Evolutionary conservation across 257 asterid species (phyloP).

Genomic region (Solanum corneliomulleri): DNA sequence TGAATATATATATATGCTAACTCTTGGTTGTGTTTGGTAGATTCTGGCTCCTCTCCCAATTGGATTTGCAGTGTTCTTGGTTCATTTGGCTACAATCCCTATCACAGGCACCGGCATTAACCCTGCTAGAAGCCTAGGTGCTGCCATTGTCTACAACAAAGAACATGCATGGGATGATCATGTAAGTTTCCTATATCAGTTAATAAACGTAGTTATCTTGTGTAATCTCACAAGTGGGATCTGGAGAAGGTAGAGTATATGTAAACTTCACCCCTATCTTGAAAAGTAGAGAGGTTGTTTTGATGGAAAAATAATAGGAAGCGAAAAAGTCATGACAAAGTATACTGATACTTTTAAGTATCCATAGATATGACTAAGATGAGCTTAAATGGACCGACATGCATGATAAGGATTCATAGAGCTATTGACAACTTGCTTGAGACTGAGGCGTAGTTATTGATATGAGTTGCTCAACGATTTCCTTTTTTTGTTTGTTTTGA

Average conservation of each 20-base stretch:
- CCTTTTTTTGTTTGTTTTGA: neutral
- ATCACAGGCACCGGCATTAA: constrained; percentile 76
- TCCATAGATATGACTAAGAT: neutral
- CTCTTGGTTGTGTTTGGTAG: constrained; percentile 11
- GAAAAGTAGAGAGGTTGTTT: neutral
- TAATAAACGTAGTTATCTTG: neutral
- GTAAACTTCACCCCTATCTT: neutral
- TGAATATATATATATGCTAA: neutral
- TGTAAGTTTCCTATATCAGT: constrained; percentile 14
- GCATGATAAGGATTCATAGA: neutral
- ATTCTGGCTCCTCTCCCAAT: constrained; percentile 79
- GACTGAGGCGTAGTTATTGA: neutral
- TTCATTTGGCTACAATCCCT: constrained; percentile 79
- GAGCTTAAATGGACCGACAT: neutral
- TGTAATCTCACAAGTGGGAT: neutral
- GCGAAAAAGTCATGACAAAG: neutral
- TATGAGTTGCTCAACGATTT: neutral
- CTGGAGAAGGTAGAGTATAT: neutral
- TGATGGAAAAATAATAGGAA: neutral
- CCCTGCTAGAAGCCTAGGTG: constrained; percentile 75
- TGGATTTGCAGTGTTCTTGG: constrained; percentile 69
- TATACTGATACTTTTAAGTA: neutral
- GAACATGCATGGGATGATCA: constrained; percentile 70
- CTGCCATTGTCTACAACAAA: constrained; percentile 58
- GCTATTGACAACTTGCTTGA: neutral